Evolutionary conservation across 192 early-diverging fungal species (phyloP).

Genomic region (Chytriomyces confervae): DNA sequence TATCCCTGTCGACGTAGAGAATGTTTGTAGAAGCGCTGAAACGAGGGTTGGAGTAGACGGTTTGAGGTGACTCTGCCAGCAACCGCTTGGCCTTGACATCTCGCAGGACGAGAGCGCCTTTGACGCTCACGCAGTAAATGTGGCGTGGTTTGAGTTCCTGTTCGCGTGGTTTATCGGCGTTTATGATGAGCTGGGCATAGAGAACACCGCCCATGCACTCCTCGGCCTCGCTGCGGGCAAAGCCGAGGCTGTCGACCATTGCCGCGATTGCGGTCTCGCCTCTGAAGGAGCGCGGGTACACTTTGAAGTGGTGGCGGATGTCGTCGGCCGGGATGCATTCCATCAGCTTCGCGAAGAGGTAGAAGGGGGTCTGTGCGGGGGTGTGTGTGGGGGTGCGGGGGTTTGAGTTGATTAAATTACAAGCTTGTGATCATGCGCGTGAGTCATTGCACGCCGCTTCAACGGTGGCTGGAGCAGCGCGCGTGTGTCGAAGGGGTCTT

Average conservation of each 20-base stretch:
- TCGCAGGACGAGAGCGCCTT: constrained; percentile 30
- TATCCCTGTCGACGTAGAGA: constrained; percentile 32
- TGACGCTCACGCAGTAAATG: constrained; percentile 28
- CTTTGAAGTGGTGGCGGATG: constrained; percentile 35
- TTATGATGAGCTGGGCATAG: constrained; percentile 22
- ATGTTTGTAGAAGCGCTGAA: constrained; percentile 3
- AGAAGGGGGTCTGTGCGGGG: constrained; percentile 19
- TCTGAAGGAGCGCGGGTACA: constrained; percentile 29
- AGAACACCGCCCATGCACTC: constrained; percentile 25
- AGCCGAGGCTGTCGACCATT: constrained; percentile 3
- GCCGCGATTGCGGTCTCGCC: constrained; percentile 3
- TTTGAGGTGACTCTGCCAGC: constrained; percentile 3
- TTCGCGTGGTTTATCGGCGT: constrained; percentile 29
- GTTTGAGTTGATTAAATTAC: no score
- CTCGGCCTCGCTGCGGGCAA: constrained; percentile 15
- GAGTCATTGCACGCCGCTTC: no score
- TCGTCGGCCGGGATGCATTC: constrained; percentile 17
- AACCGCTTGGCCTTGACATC: constrained; percentile 28
- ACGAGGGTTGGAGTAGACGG: neutral
- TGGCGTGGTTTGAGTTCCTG: constrained; percentile 8
- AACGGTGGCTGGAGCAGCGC: no score
- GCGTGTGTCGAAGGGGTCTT: no score
- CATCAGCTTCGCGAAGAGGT: constrained; percentile 29
- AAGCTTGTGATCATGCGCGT: no score
- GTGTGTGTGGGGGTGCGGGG: no score